Conservation (phyloP, 495 filamentous ascomycete species). For the Halenospora varia region DNA sequence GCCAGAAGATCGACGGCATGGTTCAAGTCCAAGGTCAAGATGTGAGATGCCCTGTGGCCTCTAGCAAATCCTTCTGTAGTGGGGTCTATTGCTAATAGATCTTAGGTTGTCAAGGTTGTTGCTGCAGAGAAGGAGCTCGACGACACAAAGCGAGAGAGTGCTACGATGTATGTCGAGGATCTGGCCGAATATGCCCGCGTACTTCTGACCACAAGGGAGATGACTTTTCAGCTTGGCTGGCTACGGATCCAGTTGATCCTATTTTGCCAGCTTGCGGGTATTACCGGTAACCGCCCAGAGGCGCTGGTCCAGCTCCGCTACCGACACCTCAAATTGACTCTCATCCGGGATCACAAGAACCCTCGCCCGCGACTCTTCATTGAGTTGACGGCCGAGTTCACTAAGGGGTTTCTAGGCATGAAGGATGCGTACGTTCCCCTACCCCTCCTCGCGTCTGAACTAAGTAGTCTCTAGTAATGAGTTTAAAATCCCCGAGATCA, state of each 20-base stretch:
- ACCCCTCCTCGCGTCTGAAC: slow-evolving; percentile 3
- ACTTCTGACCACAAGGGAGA: no score
- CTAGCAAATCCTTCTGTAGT: not conserved
- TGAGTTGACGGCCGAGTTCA: slow-evolving; percentile 31
- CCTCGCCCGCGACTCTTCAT: slow-evolving; percentile 29
- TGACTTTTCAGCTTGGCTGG: no score
- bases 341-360: slow-evolving; percentile 30
- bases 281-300: no score
- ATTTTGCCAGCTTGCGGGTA: no score
- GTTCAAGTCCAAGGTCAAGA: slow-evolving; percentile 7
- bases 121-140: slow-evolving; percentile 23
- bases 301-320: slow-evolving; percentile 30
- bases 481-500: slow-evolving; percentile 30
- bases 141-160: slow-evolving; percentile 22
- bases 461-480: slow-evolving; percentile 25
- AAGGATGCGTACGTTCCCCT: slow-evolving; percentile 29
- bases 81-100: slow-evolving; percentile 2
- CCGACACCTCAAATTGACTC: slow-evolving; percentile 22
- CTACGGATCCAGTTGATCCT: no score
- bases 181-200: slow-evolving; percentile 29
- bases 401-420: slow-evolving; percentile 29
- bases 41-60: slow-evolving; percentile 2
- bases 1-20: slow-evolving; percentile 49
- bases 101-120: slow-evolving; percentile 22
- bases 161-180: slow-evolving; percentile 35